Evolutionary conservation across 139 green algal species (phyloP), one percentile per base, ranked within the genome.

Genomic region (Zygnema cylindricum): DNA sequence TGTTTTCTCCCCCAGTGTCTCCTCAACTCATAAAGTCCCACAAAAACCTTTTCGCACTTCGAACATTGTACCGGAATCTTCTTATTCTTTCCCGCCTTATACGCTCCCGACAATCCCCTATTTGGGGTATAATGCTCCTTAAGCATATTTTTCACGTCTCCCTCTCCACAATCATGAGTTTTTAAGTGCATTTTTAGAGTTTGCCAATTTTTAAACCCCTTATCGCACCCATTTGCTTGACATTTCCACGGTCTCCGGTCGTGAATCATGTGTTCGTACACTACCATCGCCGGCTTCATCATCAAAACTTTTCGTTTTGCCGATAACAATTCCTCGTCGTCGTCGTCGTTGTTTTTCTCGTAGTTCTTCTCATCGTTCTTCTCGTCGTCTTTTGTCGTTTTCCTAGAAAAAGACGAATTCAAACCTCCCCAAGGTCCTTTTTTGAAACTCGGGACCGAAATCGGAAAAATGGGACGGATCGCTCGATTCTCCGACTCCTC

Each of bases 101-200:
- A 49, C 25, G 23, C 39, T 30, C 78, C 78, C n/a, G 55, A 43
- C 76, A 41, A 40, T n/a, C 42, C 42, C 16, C 71, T 79, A 16
- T 40, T 23, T 16, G 32, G 54, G 21, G 35, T 36, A 11, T 76
- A 36, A 7, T 41, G 77, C 54, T 76, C 57, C 32, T 23, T 43
- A 16, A 76, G 11, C 49, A 43, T 41, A 69, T 3, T 16, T 11
- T 69, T 11, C 7, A 57, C 7, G 1, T 36, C 40, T n/a, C 39
- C 23, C 49, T 91, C 86, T 22, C n/a, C n/a, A 23, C 35, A 32
- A 87, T 57, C 82, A 33, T 91, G 87, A 32, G 84, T 87, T 2
- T 91, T 91, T 35, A 86, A 69, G 73, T 91, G 87, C 87, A 91
- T 91, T 32, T 81, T 88, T 49, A 91, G 75, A 43, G 87, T 91